phyloP scores from a whole-genome alignment of 257 asterid genomes.

The Fraxinus cuspidata region DNA sequence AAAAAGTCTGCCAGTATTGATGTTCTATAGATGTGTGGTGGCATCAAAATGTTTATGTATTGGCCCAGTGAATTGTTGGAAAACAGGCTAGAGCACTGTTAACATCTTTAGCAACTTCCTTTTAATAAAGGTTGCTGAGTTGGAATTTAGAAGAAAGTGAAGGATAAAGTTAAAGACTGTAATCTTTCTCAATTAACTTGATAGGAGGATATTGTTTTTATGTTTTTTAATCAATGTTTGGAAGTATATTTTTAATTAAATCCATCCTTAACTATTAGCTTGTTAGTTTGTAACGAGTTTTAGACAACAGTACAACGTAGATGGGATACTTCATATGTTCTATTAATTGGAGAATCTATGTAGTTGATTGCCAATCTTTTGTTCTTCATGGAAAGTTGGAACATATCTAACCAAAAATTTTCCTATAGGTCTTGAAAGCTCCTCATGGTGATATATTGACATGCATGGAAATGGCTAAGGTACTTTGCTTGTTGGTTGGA shows the following conservation, averaged over 20 bases:
- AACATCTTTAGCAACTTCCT: not conserved
- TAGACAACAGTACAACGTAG: not conserved
- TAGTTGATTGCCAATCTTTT: not conserved
- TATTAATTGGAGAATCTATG: not conserved
- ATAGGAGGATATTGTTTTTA: not conserved
- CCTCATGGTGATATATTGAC: constrained; percentile 82
- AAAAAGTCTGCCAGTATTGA: not conserved
- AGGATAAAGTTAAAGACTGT: not conserved
- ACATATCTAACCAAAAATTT: constrained; percentile 24
- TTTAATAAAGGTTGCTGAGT: not conserved
- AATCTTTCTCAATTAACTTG: not conserved
- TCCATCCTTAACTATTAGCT: not conserved
- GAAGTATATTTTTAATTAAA: not conserved
- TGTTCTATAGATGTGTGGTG: not conserved
- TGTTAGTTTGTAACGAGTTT: not conserved
- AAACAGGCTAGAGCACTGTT: not conserved
- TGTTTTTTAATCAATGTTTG: not conserved
- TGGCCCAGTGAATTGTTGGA: not conserved
- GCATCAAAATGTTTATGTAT: not conserved
- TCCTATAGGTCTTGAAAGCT: constrained; percentile 77
- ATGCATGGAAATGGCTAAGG: constrained; percentile 99
- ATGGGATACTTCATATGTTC: not conserved
- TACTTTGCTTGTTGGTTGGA: constrained; percentile 30
- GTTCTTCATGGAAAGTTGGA: not conserved
- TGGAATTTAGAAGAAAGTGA: not conserved